Evolutionary conservation across 768 basidiomycete species (phyloP).

Genomic region (Serendipita sp.): DNA sequence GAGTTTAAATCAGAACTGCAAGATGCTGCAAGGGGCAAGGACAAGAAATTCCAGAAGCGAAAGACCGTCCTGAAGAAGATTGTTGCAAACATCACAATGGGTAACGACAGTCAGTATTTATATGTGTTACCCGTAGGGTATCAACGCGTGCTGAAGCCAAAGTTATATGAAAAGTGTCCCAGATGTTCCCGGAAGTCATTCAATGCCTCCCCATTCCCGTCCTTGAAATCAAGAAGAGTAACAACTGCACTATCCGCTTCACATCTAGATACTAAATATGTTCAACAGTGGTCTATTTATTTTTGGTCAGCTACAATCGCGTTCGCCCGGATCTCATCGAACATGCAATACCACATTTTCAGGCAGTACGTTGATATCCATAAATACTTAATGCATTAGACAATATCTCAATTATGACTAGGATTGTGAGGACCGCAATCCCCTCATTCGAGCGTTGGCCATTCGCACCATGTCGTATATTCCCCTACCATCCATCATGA

Average conservation of each 20-base stretch:
- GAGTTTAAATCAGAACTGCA: slow-evolving; percentile 86
- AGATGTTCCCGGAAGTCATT: slow-evolving; percentile 87
- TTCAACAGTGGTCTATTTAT: slow-evolving; percentile 83
- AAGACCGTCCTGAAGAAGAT: slow-evolving; percentile 95
- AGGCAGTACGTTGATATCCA: slow-evolving; percentile 41
- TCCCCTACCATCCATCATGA: slow-evolving; percentile 74
- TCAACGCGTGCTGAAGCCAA: slow-evolving; percentile 11
- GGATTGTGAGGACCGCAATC: slow-evolving; percentile 94
- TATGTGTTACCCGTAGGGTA: slow-evolving; percentile 11
- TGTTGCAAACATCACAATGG: slow-evolving; percentile 99
- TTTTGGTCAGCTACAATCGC: slow-evolving; percentile 91
- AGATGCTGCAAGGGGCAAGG: slow-evolving; percentile 72
- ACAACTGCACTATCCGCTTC: neutral
- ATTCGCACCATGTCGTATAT: slow-evolving; percentile 99
- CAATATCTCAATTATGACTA: slow-evolving; percentile 18
- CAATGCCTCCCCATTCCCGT: slow-evolving; percentile 90
- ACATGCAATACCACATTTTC: slow-evolving; percentile 76
- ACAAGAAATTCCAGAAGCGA: slow-evolving; percentile 88
- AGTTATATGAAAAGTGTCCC: slow-evolving; percentile 49
- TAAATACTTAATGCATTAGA: slow-evolving; percentile 3
- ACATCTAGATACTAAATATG: neutral
- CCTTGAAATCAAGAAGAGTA: slow-evolving; percentile 98
- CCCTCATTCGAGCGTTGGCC: slow-evolving; percentile 88
- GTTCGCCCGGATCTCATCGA: slow-evolving; percentile 87
- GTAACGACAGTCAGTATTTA: slow-evolving; percentile 77